These are phyloP conservation scores for Medicago arabica DNA, from an alignment of 306 rosid genomes.

Conservation along the genomic window DNA sequence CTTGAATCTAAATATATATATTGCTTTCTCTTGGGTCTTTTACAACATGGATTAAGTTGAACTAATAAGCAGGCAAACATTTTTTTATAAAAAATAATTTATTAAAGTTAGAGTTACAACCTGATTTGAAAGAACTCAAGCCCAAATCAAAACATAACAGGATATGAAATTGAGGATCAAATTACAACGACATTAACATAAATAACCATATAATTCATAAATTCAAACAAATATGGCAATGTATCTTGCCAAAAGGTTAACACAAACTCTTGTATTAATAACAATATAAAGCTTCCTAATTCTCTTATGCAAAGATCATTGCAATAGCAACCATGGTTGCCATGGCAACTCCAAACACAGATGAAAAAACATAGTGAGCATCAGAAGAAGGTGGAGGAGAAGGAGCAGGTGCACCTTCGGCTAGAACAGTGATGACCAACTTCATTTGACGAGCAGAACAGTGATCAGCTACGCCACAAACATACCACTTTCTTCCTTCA, in stretches of 20 bases:
- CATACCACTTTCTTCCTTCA: constrained; percentile 48
- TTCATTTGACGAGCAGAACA: constrained; percentile 44
- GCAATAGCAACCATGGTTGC: constrained; percentile 15
- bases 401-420: constrained; percentile 40
- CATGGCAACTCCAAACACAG: background rate
- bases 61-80: background rate
- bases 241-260: background rate
- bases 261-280: background rate
- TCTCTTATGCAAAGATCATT: constrained; percentile 36
- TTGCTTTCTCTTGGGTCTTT: too few species aligned
- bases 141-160: background rate
- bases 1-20: too few species aligned
- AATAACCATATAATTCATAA: background rate
- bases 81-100: too few species aligned
- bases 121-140: background rate
- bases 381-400: constrained; percentile 39
- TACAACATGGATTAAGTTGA: background rate
- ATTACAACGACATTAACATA: background rate
- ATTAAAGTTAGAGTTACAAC: background rate
- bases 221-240: background rate
- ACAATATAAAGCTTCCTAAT: background rate
- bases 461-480: constrained; percentile 28
- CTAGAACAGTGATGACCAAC: constrained; percentile 27
- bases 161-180: background rate
- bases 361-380: background rate